These are phyloP conservation scores for Diacronema lutheri DNA, from an alignment of 78 protist genomes.

Conservation along the genomic window DNA sequence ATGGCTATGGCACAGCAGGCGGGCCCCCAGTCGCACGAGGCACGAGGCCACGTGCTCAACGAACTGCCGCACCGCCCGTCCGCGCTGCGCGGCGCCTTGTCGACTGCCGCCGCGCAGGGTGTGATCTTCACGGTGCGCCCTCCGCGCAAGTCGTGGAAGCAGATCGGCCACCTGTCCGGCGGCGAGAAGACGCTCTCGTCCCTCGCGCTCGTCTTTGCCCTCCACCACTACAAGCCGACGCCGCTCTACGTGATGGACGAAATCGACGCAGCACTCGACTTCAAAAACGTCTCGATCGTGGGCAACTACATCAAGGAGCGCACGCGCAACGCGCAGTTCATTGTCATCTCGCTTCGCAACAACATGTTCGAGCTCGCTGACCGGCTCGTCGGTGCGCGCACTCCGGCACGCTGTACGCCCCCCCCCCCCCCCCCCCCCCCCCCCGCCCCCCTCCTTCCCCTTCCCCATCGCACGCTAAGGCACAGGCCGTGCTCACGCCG, in stretches of 20 bases:
- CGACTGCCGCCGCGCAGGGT: conserved; percentile 50
- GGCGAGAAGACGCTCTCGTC: conserved; percentile 99
- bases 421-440: neutral
- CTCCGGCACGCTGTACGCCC: neutral
- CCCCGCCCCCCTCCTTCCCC: neutral
- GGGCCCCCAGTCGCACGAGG: too few relatives aligned
- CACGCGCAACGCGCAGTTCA: conserved; percentile 98
- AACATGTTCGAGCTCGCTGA: conserved; percentile 99
- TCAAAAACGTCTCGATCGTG: conserved; percentile 90
- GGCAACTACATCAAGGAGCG: conserved; percentile 98
- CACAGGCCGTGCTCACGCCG: neutral
- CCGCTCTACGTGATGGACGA: conserved; percentile 99
- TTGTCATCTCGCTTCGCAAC: conserved; percentile 96
- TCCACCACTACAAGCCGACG: conserved; percentile 87
- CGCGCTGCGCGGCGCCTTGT: too few relatives aligned
- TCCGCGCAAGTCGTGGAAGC: conserved; percentile 98
- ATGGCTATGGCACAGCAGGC: too few relatives aligned
- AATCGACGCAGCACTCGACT: conserved; percentile 99
- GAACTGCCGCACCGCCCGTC: too few relatives aligned
- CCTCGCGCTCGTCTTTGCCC: conserved; percentile 98
- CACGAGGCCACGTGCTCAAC: too few relatives aligned
- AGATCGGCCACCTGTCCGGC: conserved; percentile 96
- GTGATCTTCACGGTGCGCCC: conserved; percentile 91
- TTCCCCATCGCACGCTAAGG: neutral
- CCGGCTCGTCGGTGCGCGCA: conserved; percentile 62